Conservation (phyloP, 2,329 filamentous ascomycete genomes). For the Fusarium chuoi region DNA sequence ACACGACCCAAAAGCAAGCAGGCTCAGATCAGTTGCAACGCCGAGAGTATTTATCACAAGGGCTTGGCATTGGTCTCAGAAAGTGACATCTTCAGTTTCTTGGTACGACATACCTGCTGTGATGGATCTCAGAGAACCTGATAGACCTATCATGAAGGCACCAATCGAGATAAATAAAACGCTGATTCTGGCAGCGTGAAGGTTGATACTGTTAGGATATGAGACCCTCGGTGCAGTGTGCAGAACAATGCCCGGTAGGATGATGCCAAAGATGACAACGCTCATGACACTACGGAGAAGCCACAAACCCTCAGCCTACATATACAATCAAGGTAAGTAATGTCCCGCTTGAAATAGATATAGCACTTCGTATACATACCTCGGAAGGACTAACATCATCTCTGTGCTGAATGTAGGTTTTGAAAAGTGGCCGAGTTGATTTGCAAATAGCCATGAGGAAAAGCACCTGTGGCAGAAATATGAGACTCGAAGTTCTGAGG, state of each 20-base stretch:
- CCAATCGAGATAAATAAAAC: not conserved
- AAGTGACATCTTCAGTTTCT: not conserved
- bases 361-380: not conserved
- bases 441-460: not conserved
- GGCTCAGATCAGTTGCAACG: not conserved
- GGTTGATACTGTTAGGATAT: not conserved
- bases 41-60: not conserved
- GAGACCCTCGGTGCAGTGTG: not conserved
- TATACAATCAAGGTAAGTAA: not conserved
- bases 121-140: not conserved
- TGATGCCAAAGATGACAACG: not conserved
- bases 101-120: not conserved
- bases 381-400: not conserved
- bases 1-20: not conserved
- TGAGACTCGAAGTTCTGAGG: accelerated
- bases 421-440: not conserved
- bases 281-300: not conserved
- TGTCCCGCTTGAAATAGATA: too few species aligned
- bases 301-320: not conserved
- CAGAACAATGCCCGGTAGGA: not conserved
- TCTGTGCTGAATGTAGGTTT: not conserved
- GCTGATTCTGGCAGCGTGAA: not conserved
- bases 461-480: not conserved
- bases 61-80: not conserved
- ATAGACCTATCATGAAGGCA: not conserved